Percentiles rank a stretch among this genome's conserved stretches.
These are phyloP conservation scores for Hyaloraphidium curvatum DNA, from an alignment of 192 early-diverging fungal genomes.

Conservation along the genomic window DNA sequence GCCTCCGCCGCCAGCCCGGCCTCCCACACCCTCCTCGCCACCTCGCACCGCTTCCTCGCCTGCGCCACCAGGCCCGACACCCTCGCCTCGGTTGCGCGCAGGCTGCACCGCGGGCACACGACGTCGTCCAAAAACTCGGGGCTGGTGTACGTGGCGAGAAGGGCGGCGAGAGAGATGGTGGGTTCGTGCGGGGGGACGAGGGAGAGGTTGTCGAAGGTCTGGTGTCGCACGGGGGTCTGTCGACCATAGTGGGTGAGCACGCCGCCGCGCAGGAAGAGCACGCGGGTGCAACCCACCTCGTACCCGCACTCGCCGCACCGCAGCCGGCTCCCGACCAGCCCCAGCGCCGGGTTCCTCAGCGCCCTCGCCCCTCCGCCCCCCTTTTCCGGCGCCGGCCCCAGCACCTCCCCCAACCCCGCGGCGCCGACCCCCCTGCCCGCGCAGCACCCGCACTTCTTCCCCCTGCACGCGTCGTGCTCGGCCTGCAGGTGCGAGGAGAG, in stretches of 20 bases:
- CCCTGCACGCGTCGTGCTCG: not conserved
- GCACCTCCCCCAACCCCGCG: not conserved
- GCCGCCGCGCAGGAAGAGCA: not conserved
- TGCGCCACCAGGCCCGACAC: not conserved
- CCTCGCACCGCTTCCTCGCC: not conserved
- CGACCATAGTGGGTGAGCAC: not conserved
- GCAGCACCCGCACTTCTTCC: not conserved
- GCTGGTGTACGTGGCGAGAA: not conserved
- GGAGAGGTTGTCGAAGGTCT: not conserved
- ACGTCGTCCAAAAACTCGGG: not conserved
- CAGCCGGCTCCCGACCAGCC: not conserved
- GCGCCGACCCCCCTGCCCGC: not conserved
- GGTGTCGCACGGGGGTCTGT: not conserved
- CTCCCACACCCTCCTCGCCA: not conserved
- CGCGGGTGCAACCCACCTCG: not conserved
- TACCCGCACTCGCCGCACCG: constrained; percentile 1
- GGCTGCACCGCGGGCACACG: not conserved
- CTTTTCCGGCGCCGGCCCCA: not conserved
- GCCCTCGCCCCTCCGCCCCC: not conserved
- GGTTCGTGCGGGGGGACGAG: not conserved
- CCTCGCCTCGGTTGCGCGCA: not conserved
- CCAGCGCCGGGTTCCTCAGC: not conserved
- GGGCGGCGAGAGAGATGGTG: not conserved
- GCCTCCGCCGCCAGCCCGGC: not conserved
- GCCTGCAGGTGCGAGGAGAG: not conserved